phyloP scores from a whole-genome alignment of 2,329 filamentous ascomycete species.

The Stromatinia cepivora region DNA sequence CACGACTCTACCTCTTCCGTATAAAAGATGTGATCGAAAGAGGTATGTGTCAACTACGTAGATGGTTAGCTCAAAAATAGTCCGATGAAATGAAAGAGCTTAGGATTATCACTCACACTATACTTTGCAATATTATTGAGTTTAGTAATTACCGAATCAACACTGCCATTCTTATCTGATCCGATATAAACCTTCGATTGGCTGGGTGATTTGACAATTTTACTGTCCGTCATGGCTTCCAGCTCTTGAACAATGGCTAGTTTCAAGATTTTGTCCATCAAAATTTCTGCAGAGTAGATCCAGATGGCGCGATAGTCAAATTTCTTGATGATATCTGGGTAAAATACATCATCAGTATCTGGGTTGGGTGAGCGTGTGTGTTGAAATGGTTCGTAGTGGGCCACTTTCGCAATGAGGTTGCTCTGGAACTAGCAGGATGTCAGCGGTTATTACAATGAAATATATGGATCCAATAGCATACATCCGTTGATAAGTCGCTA shows the following conservation, averaged over 20 bases:
- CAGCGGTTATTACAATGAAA: not conserved
- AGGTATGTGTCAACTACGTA: not conserved
- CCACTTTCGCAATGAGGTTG: conserved; percentile 15
- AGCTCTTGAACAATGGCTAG: conserved; percentile 19
- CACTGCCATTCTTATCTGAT: conserved; percentile 20
- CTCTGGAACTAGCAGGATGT: conserved; percentile 14
- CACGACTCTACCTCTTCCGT: conserved; percentile 31
- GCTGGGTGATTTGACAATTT: conserved; percentile 29
- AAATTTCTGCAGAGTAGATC: not conserved
- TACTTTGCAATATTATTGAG: conserved; percentile 35
- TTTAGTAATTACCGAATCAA: conserved; percentile 31
- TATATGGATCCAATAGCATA: not conserved
- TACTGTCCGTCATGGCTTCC: conserved; percentile 29
- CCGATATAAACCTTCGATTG: conserved; percentile 31
- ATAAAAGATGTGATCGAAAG: conserved; percentile 34
- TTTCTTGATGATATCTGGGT: conserved; percentile 6
- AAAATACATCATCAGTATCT: conserved; percentile 18
- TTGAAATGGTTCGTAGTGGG: conserved; percentile 4
- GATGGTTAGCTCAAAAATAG: not conserved
- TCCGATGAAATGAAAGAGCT: not conserved
- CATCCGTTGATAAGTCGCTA: conserved; percentile 9
- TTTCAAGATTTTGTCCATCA: conserved; percentile 7
- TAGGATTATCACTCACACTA: conserved; percentile 27
- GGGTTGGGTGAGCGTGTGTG: conserved; percentile 25
- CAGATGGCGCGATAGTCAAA: not conserved